A percentile compares a stretch with the other conserved stretches of the same genome.
Evolutionary conservation across 1,284 basidiomycete genomes (phyloP).

Genomic region (Singerocomus inundabilis): DNA sequence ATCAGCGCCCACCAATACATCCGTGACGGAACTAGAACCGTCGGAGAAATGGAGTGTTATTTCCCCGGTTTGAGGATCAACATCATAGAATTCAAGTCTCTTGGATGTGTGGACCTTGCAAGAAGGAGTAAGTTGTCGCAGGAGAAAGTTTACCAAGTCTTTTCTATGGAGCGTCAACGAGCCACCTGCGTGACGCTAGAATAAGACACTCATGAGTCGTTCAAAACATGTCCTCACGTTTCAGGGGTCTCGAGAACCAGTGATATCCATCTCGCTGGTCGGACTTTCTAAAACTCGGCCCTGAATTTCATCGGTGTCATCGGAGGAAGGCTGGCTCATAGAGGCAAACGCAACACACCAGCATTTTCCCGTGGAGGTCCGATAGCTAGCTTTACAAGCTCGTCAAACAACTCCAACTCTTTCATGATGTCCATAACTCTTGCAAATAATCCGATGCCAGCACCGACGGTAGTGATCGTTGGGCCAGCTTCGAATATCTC

Average conservation of each 20-base stretch:
- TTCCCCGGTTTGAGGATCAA: slow-evolving; percentile 7
- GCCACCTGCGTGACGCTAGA: slow-evolving; percentile 20
- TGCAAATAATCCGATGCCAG: slow-evolving; percentile 37
- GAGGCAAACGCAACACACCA: slow-evolving; percentile 5
- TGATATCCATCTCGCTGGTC: slow-evolving; percentile 26
- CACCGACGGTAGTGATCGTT: slow-evolving; percentile 37
- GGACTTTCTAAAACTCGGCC: slow-evolving; percentile 22
- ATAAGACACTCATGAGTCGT: neutral
- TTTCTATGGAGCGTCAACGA: slow-evolving; percentile 32
- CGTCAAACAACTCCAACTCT: slow-evolving; percentile 31
- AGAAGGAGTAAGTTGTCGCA: slow-evolving; percentile 26
- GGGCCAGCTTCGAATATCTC: slow-evolving; percentile 38
- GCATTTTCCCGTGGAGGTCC: slow-evolving; percentile 13
- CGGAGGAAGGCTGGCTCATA: neutral
- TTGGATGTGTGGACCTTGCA: slow-evolving; percentile 35
- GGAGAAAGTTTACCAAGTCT: slow-evolving; percentile 34
- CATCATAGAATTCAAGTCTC: slow-evolving; percentile 28
- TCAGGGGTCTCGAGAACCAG: slow-evolving; percentile 19
- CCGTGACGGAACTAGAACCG: slow-evolving; percentile 30
- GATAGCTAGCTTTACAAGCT: slow-evolving; percentile 10
- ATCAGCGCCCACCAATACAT: slow-evolving; percentile 37
- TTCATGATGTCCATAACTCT: slow-evolving; percentile 37
- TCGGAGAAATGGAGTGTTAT: slow-evolving; percentile 34
- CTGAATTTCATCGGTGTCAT: neutral
- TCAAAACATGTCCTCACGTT: slow-evolving; percentile 4